Percentiles rank a stretch among this genome's conserved stretches.
These are phyloP conservation scores for Penicillium sp. DNA, from an alignment of 2,329 filamentous ascomycete species.

Conservation along the genomic window DNA sequence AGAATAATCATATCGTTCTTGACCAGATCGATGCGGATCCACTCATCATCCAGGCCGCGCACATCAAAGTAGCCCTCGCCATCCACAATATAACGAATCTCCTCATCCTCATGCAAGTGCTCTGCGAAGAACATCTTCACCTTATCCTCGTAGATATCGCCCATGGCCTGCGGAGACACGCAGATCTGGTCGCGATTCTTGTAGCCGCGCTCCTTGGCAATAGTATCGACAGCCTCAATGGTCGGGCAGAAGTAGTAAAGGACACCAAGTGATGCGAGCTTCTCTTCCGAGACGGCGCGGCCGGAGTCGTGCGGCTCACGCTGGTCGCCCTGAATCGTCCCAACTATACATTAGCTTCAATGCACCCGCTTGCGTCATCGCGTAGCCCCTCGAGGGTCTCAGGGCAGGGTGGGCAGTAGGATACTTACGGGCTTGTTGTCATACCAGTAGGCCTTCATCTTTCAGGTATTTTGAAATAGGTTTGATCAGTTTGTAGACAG, in stretches of 20 bases:
- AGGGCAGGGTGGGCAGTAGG: background rate
- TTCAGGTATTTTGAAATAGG: constrained; percentile 6
- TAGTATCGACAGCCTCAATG: constrained; percentile 68
- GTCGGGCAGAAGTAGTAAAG: constrained; percentile 72
- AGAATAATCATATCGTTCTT: constrained; percentile 91
- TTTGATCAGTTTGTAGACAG: background rate
- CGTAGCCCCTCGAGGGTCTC: background rate
- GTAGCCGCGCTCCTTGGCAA: constrained; percentile 78
- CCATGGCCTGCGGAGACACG: constrained; percentile 84
- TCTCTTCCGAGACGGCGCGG: constrained; percentile 64
- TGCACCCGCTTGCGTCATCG: constrained; percentile 15
- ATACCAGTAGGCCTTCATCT: constrained; percentile 74
- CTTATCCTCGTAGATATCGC: constrained; percentile 85
- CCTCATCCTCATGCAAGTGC: constrained; percentile 97
- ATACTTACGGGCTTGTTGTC: constrained; percentile 64
- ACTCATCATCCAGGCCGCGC: constrained; percentile 76
- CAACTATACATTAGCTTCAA: constrained; percentile 12
- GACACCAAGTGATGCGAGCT: constrained; percentile 77
- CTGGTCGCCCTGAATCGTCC: constrained; percentile 75
- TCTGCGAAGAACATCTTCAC: constrained; percentile 93
- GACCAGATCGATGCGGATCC: constrained; percentile 83
- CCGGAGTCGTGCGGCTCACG: constrained; percentile 88
- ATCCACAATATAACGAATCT: constrained; percentile 91
- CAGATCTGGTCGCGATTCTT: constrained; percentile 93
- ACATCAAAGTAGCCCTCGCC: constrained; percentile 95